phyloP scores from a whole-genome alignment of 306 rosid genomes.

The Cicer arietinum region DNA sequence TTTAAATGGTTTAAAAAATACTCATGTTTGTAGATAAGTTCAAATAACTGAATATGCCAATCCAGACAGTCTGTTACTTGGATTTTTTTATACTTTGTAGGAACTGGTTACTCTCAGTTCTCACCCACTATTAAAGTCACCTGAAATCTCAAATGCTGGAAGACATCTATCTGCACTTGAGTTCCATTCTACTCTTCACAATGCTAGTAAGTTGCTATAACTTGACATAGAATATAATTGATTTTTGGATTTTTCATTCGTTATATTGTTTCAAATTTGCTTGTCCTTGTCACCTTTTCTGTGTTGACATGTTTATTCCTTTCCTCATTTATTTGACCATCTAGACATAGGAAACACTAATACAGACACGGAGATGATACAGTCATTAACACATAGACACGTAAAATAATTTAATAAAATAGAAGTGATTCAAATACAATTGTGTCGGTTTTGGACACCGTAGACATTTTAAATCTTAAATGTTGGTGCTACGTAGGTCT shows the following conservation, averaged over 20 bases:
- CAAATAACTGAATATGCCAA: no score
- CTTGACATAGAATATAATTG: slow-evolving; percentile 15
- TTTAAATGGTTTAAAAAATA: no score
- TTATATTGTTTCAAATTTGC: slow-evolving; percentile 1
- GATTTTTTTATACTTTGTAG: slow-evolving; percentile 36
- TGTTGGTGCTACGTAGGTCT: neutral
- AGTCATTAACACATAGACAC: neutral
- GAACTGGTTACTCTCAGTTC: slow-evolving; percentile 86
- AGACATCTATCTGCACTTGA: slow-evolving; percentile 80
- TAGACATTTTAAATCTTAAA: neutral
- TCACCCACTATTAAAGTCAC: slow-evolving; percentile 67
- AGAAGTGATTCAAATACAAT: neutral
- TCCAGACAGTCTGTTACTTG: no score
- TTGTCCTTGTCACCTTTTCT: neutral
- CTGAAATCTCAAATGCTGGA: slow-evolving; percentile 81
- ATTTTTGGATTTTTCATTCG: slow-evolving; percentile 12
- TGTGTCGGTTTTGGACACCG: neutral
- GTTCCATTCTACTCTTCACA: slow-evolving; percentile 78
- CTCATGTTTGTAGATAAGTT: no score
- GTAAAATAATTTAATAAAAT: neutral
- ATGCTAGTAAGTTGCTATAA: slow-evolving; percentile 58
- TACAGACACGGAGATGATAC: neutral
- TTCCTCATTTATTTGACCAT: neutral
- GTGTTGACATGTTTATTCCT: neutral
- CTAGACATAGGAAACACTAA: no score